phyloP scores from a whole-genome alignment of 257 asterid species.

The Fraxinus pennsylvanica region DNA sequence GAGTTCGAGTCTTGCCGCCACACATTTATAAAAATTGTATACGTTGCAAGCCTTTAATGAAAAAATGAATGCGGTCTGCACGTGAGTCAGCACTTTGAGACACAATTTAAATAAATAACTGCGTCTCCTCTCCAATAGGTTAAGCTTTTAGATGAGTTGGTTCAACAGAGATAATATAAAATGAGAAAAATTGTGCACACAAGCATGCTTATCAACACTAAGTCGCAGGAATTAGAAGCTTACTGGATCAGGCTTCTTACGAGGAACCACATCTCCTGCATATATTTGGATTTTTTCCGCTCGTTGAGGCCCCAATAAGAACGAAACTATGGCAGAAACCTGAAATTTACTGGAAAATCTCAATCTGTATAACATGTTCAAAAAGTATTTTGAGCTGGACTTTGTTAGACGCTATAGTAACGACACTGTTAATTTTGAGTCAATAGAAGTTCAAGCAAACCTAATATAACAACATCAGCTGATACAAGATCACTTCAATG shows the following conservation, averaged over 20 bases:
- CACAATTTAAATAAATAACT: neutral
- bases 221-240: conserved; percentile 29
- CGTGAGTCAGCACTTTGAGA: neutral
- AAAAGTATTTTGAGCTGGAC: no score
- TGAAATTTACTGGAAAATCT: conserved; percentile 27
- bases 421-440: no score
- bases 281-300: conserved; percentile 83
- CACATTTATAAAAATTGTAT: neutral
- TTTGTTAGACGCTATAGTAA: neutral
- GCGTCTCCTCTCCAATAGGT: neutral
- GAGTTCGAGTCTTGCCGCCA: neutral
- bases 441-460: no score
- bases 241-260: conserved; percentile 98
- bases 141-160: neutral
- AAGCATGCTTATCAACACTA: conserved; percentile 2
- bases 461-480: no score
- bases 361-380: neutral
- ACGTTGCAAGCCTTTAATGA: neutral
- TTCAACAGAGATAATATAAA: neutral
- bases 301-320: conserved; percentile 75
- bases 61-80: neutral
- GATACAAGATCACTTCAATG: no score
- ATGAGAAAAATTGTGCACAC: neutral
- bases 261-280: conserved; percentile 97
- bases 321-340: conserved; percentile 96